These are phyloP conservation scores for Pulveroboletus frians DNA, from an alignment of 768 basidiomycete genomes.

Conservation along the genomic window DNA sequence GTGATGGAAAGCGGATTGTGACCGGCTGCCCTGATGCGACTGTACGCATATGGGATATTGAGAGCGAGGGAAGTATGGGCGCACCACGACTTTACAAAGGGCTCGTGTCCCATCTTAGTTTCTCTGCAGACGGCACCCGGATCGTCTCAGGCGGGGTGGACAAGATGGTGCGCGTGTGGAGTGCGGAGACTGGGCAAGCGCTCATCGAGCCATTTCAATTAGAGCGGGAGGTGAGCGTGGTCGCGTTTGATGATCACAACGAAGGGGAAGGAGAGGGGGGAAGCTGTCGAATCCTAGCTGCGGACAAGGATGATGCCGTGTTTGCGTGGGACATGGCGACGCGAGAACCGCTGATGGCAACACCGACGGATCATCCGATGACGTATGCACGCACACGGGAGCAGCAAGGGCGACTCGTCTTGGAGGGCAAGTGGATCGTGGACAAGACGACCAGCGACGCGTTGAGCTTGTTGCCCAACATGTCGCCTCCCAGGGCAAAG, in stretches of 20 bases:
- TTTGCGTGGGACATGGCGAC: constrained; percentile 27
- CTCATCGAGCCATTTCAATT: constrained; percentile 19
- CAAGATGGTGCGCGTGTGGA: constrained; percentile 29
- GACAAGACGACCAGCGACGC: constrained; percentile 12
- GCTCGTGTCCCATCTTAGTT: constrained; percentile 24
- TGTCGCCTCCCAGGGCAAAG: constrained; percentile 23
- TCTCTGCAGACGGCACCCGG: constrained; percentile 26
- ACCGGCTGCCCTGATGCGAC: constrained; percentile 24
- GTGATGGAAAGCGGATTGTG: constrained; percentile 24
- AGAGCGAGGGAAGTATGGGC: constrained; percentile 26
- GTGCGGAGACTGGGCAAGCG: constrained; percentile 16
- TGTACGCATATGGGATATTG: constrained; percentile 31
- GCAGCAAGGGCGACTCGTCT: constrained; percentile 3
- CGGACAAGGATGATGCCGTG: constrained; percentile 18
- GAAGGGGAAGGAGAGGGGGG: neutral
- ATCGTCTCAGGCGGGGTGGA: constrained; percentile 30
- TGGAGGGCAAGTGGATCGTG: constrained; percentile 25
- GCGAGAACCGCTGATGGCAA: constrained; percentile 14
- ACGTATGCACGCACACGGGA: neutral
- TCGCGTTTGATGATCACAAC: constrained; percentile 21
- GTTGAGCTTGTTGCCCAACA: constrained; percentile 25
- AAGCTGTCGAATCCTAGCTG: constrained; percentile 19
- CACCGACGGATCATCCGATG: constrained; percentile 17
- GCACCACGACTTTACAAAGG: constrained; percentile 23
- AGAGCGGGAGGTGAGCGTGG: constrained; percentile 14